phyloP scores from a whole-genome alignment of 805 yeast species.

The Blastobotrys muscicola region DNA sequence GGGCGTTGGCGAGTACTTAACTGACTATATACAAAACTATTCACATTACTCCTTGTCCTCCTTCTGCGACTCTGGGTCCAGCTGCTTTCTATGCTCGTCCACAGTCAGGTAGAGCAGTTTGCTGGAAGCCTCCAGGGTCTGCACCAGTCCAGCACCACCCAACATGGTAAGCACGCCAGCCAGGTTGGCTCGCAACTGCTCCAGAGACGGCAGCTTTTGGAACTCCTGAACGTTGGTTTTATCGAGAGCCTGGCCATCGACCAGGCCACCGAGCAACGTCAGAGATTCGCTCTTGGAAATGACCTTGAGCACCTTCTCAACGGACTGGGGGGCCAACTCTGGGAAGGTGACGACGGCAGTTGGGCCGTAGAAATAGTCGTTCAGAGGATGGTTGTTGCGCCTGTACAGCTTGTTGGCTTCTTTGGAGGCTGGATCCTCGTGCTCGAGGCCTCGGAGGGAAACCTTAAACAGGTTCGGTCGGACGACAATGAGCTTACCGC shows the following conservation, averaged over 20 bases:
- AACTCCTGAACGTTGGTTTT: constrained; percentile 46
- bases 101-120: constrained; percentile 64
- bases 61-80: constrained; percentile 14
- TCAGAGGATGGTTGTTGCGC: constrained; percentile 51
- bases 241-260: constrained; percentile 53
- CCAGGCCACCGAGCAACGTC: constrained; percentile 75
- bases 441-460: constrained; percentile 60
- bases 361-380: constrained; percentile 70
- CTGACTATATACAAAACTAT: too few species aligned
- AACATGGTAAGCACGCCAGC: constrained; percentile 73
- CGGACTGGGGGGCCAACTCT: constrained; percentile 59
- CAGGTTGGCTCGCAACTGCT: constrained; percentile 68
- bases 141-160: constrained; percentile 84
- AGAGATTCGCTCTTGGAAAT: constrained; percentile 61
- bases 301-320: constrained; percentile 51
- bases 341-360: constrained; percentile 68
- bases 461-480: constrained; percentile 65
- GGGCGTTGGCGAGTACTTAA: background rate
- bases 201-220: constrained; percentile 64
- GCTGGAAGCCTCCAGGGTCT: constrained; percentile 65
- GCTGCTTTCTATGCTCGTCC: constrained; percentile 48
- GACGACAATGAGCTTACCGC: constrained; percentile 60
- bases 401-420: constrained; percentile 35
- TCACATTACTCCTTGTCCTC: constrained; percentile 1
- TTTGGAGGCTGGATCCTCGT: constrained; percentile 62